Percentiles rank a stretch among this genome's conserved stretches.
Conservation (phyloP, 148 eudicot species). For the Diospyros lotus region DNA sequence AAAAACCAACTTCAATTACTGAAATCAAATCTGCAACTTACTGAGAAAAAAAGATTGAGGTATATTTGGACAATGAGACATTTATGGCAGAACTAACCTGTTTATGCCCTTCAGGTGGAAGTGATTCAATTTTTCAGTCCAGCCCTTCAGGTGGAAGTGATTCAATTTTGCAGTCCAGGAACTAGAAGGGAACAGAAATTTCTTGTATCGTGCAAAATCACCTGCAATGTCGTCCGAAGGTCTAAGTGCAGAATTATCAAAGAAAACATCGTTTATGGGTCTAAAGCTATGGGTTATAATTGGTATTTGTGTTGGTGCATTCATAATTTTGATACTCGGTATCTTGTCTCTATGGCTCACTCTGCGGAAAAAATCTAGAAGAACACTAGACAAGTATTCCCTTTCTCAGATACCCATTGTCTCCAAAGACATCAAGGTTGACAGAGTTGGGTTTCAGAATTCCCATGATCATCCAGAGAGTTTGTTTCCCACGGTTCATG, state of each 20-base stretch:
- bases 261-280: slow-evolving; percentile 35
- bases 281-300: slow-evolving; percentile 68
- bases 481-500: slow-evolving; percentile 32
- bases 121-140: slow-evolving; percentile 3
- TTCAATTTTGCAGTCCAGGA: slow-evolving; percentile 2
- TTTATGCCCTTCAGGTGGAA: background rate
- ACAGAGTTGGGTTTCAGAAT: slow-evolving; percentile 48
- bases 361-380: slow-evolving; percentile 50
- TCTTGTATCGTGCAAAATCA: too few species aligned
- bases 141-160: slow-evolving; percentile 20
- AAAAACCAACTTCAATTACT: background rate
- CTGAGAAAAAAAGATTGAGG: background rate
- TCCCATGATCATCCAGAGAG: slow-evolving; percentile 45
- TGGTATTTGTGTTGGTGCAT: slow-evolving; percentile 58
- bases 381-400: slow-evolving; percentile 32
- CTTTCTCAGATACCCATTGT: slow-evolving; percentile 66
- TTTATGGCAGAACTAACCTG: background rate
- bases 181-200: background rate
- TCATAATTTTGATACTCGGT: slow-evolving; percentile 56
- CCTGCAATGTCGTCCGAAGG: slow-evolving; percentile 27
- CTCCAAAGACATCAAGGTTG: slow-evolving; percentile 76
- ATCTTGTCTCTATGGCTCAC: slow-evolving; percentile 55
- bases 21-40: background rate
- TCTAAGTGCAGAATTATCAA: slow-evolving; percentile 31
- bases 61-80: background rate